Percentiles rank a stretch among this genome's conserved stretches.
Conservation (phyloP, 495 filamentous ascomycete species). For the Jackrogersella minutella region DNA sequence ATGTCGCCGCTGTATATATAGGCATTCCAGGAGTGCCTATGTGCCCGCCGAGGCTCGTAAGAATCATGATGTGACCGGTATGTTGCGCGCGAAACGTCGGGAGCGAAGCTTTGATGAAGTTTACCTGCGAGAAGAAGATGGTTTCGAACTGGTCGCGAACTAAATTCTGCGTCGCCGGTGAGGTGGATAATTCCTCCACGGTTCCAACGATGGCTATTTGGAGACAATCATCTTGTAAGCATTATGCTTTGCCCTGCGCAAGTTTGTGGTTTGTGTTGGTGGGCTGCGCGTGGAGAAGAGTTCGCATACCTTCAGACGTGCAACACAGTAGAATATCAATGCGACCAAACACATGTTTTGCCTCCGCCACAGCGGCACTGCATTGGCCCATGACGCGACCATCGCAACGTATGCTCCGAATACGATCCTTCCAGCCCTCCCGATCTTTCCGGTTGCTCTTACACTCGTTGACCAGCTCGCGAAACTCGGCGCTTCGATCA, state of each 20-base stretch:
- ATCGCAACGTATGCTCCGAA: slow-evolving; percentile 63
- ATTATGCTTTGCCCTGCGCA: slow-evolving; percentile 19
- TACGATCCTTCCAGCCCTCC: slow-evolving; percentile 66
- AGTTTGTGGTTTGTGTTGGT: neutral
- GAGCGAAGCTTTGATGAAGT: slow-evolving; percentile 90
- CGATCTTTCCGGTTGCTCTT: slow-evolving; percentile 63
- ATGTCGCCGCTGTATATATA: slow-evolving; percentile 89
- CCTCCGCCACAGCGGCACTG: slow-evolving; percentile 87
- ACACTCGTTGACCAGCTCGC: slow-evolving; percentile 65
- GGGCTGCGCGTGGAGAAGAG: neutral
- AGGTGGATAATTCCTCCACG: slow-evolving; percentile 85
- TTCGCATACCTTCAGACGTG: slow-evolving; percentile 75
- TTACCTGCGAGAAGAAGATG: slow-evolving; percentile 93
- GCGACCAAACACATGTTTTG: slow-evolving; percentile 80
- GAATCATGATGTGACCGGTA: slow-evolving; percentile 86
- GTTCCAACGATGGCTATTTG: slow-evolving; percentile 81
- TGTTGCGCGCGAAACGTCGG: slow-evolving; percentile 80
- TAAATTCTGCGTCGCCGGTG: slow-evolving; percentile 74
- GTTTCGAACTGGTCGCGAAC: slow-evolving; percentile 92
- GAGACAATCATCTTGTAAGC: slow-evolving; percentile 27
- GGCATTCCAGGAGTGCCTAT: slow-evolving; percentile 91
- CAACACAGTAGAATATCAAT: slow-evolving; percentile 91
- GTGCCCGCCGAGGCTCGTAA: slow-evolving; percentile 90
- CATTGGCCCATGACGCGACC: slow-evolving; percentile 65
- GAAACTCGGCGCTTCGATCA: slow-evolving; percentile 62